These are phyloP conservation scores for Neurospora sp. DNA, from an alignment of 495 filamentous ascomycete genomes.

Conservation along the genomic window DNA sequence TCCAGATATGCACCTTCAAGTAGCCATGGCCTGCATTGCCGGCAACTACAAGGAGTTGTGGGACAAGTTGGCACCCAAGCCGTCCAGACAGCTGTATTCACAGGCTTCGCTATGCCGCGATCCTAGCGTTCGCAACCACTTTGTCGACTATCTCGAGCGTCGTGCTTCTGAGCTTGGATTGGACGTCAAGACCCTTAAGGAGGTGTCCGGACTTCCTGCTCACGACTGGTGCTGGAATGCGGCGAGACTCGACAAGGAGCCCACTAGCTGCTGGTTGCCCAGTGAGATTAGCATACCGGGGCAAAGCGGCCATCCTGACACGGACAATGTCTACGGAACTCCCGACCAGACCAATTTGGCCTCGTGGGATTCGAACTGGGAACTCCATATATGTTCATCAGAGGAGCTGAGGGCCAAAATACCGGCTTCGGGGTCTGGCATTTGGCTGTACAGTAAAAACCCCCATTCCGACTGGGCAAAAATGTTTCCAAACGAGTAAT, in stretches of 20 bases:
- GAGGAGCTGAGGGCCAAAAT: background rate
- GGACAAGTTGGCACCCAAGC: background rate
- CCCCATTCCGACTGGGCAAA: too few species aligned
- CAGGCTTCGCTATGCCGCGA: background rate
- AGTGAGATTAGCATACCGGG: background rate
- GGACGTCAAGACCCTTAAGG: background rate
- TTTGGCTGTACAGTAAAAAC: background rate
- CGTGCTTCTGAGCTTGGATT: background rate
- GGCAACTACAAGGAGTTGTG: background rate
- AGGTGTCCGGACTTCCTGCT: accelerated
- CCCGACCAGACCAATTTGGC: background rate
- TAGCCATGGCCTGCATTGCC: background rate
- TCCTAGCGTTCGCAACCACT: background rate
- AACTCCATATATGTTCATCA: background rate
- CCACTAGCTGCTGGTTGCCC: background rate
- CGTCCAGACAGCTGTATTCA: background rate
- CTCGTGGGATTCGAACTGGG: background rate
- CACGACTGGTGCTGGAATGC: background rate
- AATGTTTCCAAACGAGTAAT: too few species aligned
- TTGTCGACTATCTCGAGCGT: background rate
- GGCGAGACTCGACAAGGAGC: background rate
- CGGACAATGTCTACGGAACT: background rate
- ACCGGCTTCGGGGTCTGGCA: background rate
- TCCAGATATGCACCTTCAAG: background rate
- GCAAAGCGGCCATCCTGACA: accelerated